Percentiles rank a stretch among this genome's conserved stretches.
phyloP scores from a whole-genome alignment of 768 basidiomycete genomes.

The Kwoniella mangroviensis region DNA sequence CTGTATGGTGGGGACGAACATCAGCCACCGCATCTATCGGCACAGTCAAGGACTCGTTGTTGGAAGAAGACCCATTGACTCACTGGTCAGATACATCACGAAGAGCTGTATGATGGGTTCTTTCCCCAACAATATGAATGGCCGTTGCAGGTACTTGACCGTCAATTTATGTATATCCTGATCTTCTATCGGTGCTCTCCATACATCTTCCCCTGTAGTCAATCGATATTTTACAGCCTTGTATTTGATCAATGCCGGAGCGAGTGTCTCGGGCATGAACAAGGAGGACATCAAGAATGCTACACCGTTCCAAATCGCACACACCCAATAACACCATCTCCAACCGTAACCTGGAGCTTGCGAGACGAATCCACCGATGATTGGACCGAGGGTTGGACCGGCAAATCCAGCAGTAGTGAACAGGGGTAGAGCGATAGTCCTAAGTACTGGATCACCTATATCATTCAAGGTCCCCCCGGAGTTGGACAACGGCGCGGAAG shows the following conservation, averaged over 20 bases:
- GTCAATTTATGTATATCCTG: conserved; percentile 32
- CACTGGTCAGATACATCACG: conserved; percentile 32
- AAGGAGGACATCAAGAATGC: conserved; percentile 24
- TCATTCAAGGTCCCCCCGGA: conserved; percentile 42
- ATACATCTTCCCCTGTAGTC: conserved; percentile 29
- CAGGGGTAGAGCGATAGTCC: conserved; percentile 34
- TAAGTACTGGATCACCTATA: conserved; percentile 26
- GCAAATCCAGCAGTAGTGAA: conserved; percentile 36
- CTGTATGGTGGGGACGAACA: conserved; percentile 9
- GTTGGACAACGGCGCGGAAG: conserved; percentile 34
- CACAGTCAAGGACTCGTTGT: background rate
- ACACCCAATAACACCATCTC: conserved; percentile 39
- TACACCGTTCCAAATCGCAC: conserved; percentile 36
- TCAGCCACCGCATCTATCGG: no score
- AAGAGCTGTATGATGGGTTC: conserved; percentile 41
- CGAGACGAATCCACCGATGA: conserved; percentile 35
- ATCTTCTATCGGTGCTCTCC: conserved; percentile 38
- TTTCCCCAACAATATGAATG: conserved; percentile 33
- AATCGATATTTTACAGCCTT: conserved; percentile 32
- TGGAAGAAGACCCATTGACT: background rate
- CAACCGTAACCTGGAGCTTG: conserved; percentile 20
- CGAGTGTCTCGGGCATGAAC: conserved; percentile 41
- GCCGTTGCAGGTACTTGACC: conserved; percentile 28
- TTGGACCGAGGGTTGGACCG: conserved; percentile 34
- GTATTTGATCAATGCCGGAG: conserved; percentile 30